These are phyloP conservation scores for Phascolomyces articulosus DNA, from an alignment of 371 early-diverging fungal genomes.

Conservation along the genomic window DNA sequence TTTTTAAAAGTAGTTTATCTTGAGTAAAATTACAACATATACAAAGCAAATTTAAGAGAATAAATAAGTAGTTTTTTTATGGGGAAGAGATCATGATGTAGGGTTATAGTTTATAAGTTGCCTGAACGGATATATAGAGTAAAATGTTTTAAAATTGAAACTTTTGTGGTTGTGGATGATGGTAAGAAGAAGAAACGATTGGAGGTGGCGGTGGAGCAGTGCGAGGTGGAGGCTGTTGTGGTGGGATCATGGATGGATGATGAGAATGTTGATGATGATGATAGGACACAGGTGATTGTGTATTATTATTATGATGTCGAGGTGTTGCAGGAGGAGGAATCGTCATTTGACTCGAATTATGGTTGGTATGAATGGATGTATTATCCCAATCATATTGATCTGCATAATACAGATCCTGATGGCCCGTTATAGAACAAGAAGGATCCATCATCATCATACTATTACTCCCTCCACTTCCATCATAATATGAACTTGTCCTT, in stretches of 20 bases:
- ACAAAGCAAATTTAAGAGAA: too few species aligned
- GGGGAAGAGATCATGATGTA: too few species aligned
- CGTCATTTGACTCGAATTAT: not conserved
- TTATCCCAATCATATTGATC: slow-evolving; percentile 11
- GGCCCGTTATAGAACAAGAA: not conserved
- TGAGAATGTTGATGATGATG: not conserved
- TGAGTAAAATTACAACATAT: not conserved
- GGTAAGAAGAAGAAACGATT: not conserved
- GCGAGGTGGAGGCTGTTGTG: slow-evolving; percentile 9
- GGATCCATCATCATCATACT: not conserved
- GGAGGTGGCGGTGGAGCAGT: slow-evolving; percentile 8
- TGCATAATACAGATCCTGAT: slow-evolving; percentile 7
- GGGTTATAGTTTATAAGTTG: too few species aligned
- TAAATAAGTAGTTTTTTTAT: too few species aligned
- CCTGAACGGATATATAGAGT: too few species aligned
- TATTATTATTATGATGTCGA: not conserved
- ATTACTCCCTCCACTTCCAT: too few species aligned
- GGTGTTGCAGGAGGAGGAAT: not conserved
- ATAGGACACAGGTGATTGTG: too few species aligned
- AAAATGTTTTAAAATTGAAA: not conserved
- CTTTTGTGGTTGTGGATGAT: not conserved
- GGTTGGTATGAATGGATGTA: not conserved
- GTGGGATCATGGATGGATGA: not conserved
- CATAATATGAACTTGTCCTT: not conserved
- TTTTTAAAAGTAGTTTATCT: too few species aligned